These are phyloP conservation scores for Aspergillus versicolor DNA, from an alignment of 2,329 filamentous ascomycete species.

Conservation along the genomic window DNA sequence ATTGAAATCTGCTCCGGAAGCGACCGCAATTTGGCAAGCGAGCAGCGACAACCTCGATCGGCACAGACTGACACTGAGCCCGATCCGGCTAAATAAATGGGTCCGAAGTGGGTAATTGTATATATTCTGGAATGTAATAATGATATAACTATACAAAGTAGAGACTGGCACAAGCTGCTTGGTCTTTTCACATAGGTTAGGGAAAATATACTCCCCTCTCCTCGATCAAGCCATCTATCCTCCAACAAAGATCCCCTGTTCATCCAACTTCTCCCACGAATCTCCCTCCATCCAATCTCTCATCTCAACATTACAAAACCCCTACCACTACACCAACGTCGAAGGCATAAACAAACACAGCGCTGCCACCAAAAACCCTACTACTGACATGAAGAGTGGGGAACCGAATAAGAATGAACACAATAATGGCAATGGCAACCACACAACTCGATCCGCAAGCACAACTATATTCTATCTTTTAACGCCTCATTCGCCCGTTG, in stretches of 20 bases:
- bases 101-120: not conserved
- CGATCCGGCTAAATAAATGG: not conserved
- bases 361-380: not conserved
- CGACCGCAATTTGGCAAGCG: not conserved
- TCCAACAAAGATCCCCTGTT: too few relatives aligned
- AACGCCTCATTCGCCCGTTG: conserved; percentile 55
- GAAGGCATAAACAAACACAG: not conserved
- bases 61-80: not conserved
- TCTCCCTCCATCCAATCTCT: too few relatives aligned
- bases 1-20: not conserved
- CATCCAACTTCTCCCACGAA: too few relatives aligned
- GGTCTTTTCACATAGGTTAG: too few relatives aligned
- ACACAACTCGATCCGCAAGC: conserved; percentile 50
- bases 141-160: not conserved
- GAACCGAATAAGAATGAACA: too few relatives aligned
- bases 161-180: too few relatives aligned
- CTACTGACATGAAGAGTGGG: too few relatives aligned
- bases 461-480: conserved; percentile 67
- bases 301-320: conserved; percentile 37
- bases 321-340: conserved; percentile 25
- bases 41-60: not conserved
- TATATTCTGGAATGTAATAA: not conserved
- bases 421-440: too few relatives aligned
- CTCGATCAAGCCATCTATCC: not conserved
- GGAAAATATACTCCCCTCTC: not conserved